Base-by-base conservation (phyloP, 2,329 filamentous ascomycete species). In the Xylariaceae sp. region DNA sequence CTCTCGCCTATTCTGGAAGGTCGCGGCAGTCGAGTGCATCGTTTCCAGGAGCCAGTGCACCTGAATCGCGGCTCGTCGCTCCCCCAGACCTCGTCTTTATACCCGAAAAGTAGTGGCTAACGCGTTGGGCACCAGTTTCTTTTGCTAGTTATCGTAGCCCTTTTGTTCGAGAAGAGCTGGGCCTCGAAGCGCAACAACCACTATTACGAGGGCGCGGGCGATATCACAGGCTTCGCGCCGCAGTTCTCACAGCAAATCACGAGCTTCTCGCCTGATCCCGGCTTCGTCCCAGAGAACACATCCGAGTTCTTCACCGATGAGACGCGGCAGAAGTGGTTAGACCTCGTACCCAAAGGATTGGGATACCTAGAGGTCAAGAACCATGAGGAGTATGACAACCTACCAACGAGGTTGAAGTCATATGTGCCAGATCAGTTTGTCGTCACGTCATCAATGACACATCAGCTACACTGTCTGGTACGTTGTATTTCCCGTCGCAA, bases 401-500 rank as follows among this genome's bases (percentile, higher is more conserved):
- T 69, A 9, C 66, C 66, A 2, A 56, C 52, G 4, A 59, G 52
- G 13, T 52, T 71, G 7, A 32, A 32, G 16, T 34, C 56, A 42
- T 49, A 52, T 3, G 49, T 56, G 17, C 49, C 54, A 3, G 49
- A 57, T 13, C 55, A 60, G 30, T 66, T 63, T 32, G 61, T 65
- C 36, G 69, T 64, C 49, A 69, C 67, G 2, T 67, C 67, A 0
- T 65, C 63, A 2, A 61, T 69, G 47, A 70, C 67, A 3, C 68
- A 71, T 43, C 68, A 71, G 49, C 57, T 71, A 2, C 66, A 70
- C 48, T 71, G 68, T 45, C 56, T 70, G 26, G 63, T 66, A 56
- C 35, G 45, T 32, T n/a, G 26, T 29, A 9, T 29, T 29, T n/a
- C 26, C 26, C 26, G 26, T 29, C 26, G 9, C 26, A 9, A n/a